Evolutionary conservation across 306 rosid species (phyloP), one percentile per base, ranked within the genome.

Genomic region (Vigna reflexopilosa): DNA sequence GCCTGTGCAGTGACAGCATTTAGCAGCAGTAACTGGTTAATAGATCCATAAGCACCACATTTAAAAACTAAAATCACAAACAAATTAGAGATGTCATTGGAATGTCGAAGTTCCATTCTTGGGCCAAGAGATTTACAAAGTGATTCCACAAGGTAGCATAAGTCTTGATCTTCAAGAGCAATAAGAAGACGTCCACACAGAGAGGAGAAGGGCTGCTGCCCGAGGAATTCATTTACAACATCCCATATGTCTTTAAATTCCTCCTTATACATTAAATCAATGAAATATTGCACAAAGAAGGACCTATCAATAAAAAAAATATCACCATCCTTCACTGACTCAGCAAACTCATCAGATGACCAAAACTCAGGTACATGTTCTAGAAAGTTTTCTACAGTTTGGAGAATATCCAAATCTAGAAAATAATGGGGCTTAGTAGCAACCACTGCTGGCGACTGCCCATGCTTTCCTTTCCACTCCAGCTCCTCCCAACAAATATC

Each of bases 401-500:
- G 84, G 76, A 86, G 83, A 55, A 92, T 81, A 36, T 94, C 97
- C 89, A 94, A 86, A 81, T 92, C 93, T 26, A 89, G 97, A 87
- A 94, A 90, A 79, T 92, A 92, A 83, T 92, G 97, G 77, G 97
- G 98, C 83, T 94, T 94, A 0, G 98, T 94, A 14, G 98, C 97
- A 84, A 94, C 97, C 84, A 94, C 85, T 26, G 97, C 98, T 1
- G 97, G 98, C 17, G 98, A 92, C 65, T 92, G 98, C 78, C 98
- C 98, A 81, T 94, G 98, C 77, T 89, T 92, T 75, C 98, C 98
- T 78, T 89, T 90, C 98, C 97, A 90, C 92, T 92, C 97, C 65
- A 92, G 89, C 86, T 94, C 98, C 82, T 92, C 97, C 97, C 98
- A 94, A 82, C 95, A 92, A 67, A 87, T 89, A 85, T 94, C 96